These are phyloP conservation scores for Penicillium lividum DNA, from an alignment of 495 filamentous ascomycete species.

Conservation along the genomic window DNA sequence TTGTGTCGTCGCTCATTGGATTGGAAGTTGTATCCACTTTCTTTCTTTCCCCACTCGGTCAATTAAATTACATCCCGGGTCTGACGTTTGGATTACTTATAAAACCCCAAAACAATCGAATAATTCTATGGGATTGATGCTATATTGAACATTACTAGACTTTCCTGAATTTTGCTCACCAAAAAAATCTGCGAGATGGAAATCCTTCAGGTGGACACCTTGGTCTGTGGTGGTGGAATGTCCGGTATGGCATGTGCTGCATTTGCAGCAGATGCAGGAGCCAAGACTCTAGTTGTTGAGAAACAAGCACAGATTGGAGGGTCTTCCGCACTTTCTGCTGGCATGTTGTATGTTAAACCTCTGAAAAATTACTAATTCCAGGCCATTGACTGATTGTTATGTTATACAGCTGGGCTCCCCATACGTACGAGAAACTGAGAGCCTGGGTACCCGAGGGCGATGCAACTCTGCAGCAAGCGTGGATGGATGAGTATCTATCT, in stretches of 20 bases:
- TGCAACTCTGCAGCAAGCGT: constrained; percentile 25
- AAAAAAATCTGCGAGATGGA: constrained; percentile 16
- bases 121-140: too few relatives aligned
- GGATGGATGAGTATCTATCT: constrained; percentile 27
- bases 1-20: constrained; percentile 4
- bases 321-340: constrained; percentile 29
- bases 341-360: constrained; percentile 27
- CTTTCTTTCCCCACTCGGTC: constrained; percentile 13
- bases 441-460: constrained; percentile 30
- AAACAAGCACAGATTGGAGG: constrained; percentile 26
- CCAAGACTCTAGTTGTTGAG: constrained; percentile 25
- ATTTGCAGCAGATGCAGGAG: constrained; percentile 27
- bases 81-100: background rate
- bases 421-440: constrained; percentile 24
- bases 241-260: constrained; percentile 33
- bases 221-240: constrained; percentile 35
- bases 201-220: constrained; percentile 21
- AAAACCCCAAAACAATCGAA: background rate
- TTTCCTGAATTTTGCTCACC: background rate
- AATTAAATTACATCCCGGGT: constrained; percentile 17
- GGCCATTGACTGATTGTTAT: background rate
- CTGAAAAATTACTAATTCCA: background rate
- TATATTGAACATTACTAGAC: too few relatives aligned
- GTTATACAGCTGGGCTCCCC: constrained; percentile 25
- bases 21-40: background rate